phyloP scores from a whole-genome alignment of 1,284 basidiomycete genomes.

The Xerocomus nothofagi region DNA sequence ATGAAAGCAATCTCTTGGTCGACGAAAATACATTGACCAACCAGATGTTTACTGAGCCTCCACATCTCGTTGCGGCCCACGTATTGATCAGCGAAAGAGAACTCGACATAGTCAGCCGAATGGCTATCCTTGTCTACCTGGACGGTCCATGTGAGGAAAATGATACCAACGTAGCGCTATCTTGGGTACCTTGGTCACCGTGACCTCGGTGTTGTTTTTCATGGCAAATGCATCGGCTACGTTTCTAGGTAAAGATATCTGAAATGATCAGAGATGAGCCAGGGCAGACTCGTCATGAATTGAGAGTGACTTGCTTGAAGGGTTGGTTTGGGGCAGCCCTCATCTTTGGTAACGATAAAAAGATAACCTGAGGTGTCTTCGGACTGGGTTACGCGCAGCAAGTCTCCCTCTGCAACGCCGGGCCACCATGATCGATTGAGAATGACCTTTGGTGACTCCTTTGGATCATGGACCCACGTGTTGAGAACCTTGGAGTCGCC shows the following conservation, averaged over 20 bases:
- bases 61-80: constrained; percentile 94
- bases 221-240: constrained; percentile 69
- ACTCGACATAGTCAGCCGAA: constrained; percentile 81
- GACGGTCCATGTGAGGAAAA: constrained; percentile 7
- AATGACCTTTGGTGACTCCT: constrained; percentile 56
- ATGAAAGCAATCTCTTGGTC: constrained; percentile 77
- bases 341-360: constrained; percentile 65
- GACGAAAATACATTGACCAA: constrained; percentile 71
- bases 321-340: constrained; percentile 57
- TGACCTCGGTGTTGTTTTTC: constrained; percentile 70
- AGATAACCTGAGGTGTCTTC: constrained; percentile 54
- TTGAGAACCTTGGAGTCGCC: constrained; percentile 65
- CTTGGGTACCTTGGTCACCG: constrained; percentile 58
- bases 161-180: background rate
- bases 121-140: constrained; percentile 68
- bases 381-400: constrained; percentile 54
- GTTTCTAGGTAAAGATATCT: constrained; percentile 74
- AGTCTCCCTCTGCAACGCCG: constrained; percentile 71
- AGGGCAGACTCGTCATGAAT: constrained; percentile 2
- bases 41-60: constrained; percentile 75
- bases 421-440: constrained; percentile 75
- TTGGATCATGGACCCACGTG: constrained; percentile 73
- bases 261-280: constrained; percentile 8
- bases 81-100: constrained; percentile 91
- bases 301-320: constrained; percentile 51